phyloP scores from a whole-genome alignment of 306 rosid species.

The Fragaria nilgerrensis region DNA sequence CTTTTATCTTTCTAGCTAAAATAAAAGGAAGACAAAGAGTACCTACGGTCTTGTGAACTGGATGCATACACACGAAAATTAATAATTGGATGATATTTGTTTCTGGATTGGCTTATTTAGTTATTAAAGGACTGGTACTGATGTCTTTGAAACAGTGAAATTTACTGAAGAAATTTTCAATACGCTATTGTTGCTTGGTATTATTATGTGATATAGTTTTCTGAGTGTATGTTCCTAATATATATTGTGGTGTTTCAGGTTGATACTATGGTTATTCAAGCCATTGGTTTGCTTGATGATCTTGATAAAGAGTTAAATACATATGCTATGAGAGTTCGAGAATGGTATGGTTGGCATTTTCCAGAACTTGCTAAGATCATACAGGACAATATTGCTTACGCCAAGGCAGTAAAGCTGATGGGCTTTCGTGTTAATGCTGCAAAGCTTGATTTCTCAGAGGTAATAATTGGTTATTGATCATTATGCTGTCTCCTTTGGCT shows the following conservation, averaged over 20 bases:
- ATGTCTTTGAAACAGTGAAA: neutral
- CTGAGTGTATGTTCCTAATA: slow-evolving; percentile 3
- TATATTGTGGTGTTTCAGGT: slow-evolving; percentile 41
- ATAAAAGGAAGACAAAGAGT: neutral
- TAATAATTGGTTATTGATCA: slow-evolving; percentile 19
- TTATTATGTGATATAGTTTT: neutral
- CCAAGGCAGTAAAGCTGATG: slow-evolving; percentile 86
- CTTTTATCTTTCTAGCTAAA: neutral
- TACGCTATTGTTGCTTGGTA: neutral
- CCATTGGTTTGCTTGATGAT: slow-evolving; percentile 96
- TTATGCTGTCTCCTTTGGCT: neutral
- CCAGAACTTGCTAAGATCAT: slow-evolving; percentile 92
- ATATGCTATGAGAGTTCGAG: slow-evolving; percentile 96
- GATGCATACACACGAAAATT: neutral
- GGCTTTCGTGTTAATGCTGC: slow-evolving; percentile 87
- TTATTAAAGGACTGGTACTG: neutral
- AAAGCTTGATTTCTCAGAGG: slow-evolving; percentile 87
- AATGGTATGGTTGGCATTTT: slow-evolving; percentile 99
- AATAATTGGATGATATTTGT: neutral
- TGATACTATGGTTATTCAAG: slow-evolving; percentile 95
- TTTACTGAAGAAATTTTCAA: neutral
- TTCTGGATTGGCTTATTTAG: neutral
- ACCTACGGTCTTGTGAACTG: neutral
- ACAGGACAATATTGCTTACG: slow-evolving; percentile 78
- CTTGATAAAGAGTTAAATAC: slow-evolving; percentile 94